These are phyloP conservation scores for Triticum monococcum DNA, from an alignment of 176 grass and related monocot genomes.

Conservation along the genomic window DNA sequence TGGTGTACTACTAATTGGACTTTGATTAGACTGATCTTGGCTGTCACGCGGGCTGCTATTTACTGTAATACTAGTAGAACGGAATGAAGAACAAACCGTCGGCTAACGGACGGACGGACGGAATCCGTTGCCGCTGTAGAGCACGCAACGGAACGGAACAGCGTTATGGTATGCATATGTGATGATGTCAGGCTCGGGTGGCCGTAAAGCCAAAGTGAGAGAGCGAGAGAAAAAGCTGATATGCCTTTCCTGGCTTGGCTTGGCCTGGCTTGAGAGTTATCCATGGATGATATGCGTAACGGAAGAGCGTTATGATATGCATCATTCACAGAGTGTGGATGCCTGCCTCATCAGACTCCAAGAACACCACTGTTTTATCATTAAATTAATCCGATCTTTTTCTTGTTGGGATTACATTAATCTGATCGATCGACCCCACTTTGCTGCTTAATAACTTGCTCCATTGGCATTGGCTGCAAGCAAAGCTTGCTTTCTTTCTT, in stretches of 20 bases:
- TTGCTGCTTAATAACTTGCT: too few relatives aligned
- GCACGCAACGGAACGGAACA: too few relatives aligned
- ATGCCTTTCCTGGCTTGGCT: neutral
- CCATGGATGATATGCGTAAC: conserved; percentile 1
- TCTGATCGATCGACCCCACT: too few relatives aligned
- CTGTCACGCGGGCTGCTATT: neutral
- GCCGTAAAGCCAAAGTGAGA: conserved; percentile 9
- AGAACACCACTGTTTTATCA: neutral
- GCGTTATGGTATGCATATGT: too few relatives aligned
- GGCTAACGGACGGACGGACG: too few relatives aligned
- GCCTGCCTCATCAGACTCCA: conserved; percentile 26
- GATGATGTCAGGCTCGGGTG: conserved; percentile 2
- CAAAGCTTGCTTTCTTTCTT: too few relatives aligned
- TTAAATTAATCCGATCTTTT: neutral
- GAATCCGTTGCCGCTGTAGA: too few relatives aligned
- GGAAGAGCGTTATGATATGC: too few relatives aligned
- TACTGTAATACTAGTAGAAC: too few relatives aligned
- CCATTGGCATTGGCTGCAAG: too few relatives aligned
- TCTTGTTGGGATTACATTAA: too few relatives aligned
- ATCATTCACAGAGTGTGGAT: neutral
- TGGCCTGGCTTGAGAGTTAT: conserved; percentile 29
- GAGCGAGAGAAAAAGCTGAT: neutral
- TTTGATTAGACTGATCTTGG: neutral
- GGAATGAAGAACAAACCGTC: too few relatives aligned
- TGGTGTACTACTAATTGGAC: neutral